phyloP scores from a whole-genome alignment of 179 eudicot genomes.

The Silene vulgaris region DNA sequence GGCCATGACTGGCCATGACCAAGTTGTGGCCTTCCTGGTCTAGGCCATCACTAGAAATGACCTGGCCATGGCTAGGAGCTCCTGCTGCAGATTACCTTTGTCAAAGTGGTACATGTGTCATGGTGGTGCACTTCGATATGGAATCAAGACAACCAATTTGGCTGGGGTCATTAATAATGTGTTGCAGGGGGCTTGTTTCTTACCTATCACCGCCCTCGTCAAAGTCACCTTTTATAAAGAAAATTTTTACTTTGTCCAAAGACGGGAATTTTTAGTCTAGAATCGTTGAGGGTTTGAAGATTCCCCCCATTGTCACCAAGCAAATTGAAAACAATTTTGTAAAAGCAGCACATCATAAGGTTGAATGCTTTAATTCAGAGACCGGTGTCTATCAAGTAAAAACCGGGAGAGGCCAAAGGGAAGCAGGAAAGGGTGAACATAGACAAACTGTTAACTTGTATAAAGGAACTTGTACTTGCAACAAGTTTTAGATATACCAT shows the following conservation, averaged over 20 bases:
- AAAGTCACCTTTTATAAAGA: neutral
- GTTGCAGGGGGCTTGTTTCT: neutral
- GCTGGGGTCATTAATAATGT: neutral
- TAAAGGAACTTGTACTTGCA: neutral
- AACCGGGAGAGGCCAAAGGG: neutral
- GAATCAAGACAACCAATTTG: neutral
- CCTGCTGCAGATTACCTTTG: too few species aligned
- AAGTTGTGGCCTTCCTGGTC: too few species aligned
- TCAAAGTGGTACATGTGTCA: neutral
- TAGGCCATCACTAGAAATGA: too few species aligned
- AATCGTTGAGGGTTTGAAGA: neutral
- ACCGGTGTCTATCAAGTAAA: neutral
- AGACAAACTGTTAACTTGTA: neutral
- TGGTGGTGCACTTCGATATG: neutral
- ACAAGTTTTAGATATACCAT: neutral
- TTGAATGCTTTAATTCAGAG: neutral
- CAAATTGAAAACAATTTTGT: neutral
- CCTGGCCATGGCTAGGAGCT: too few species aligned
- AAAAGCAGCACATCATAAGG: neutral
- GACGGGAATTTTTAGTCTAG: neutral
- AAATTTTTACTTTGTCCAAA: neutral
- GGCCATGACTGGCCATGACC: too few species aligned
- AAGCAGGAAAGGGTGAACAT: neutral
- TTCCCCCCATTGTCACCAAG: neutral
- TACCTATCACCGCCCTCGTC: neutral